Percentiles rank a stretch among this genome's conserved stretches.
phyloP scores from a whole-genome alignment of 2,329 filamentous ascomycete species.

The Aureobasidium sp. region DNA sequence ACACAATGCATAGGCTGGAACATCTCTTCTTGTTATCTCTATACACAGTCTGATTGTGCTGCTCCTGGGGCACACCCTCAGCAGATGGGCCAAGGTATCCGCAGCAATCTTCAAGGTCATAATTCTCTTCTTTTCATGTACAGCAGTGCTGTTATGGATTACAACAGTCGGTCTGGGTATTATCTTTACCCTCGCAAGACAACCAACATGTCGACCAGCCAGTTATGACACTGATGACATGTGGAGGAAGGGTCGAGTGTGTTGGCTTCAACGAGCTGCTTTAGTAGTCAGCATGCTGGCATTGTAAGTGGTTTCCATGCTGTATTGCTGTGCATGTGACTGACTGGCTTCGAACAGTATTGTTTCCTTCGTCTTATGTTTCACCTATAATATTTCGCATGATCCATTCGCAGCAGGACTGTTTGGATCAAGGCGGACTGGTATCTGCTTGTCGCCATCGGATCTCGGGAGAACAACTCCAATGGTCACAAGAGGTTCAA shows the following conservation, averaged over 20 bases:
- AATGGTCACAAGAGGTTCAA: not conserved
- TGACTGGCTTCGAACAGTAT: not conserved
- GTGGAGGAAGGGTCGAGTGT: not conserved
- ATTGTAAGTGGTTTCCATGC: not conserved
- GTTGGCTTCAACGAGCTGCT: not conserved
- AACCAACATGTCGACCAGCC: not conserved
- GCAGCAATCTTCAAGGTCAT: not conserved
- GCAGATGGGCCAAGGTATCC: not conserved
- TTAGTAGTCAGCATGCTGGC: not conserved
- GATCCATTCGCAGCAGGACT: conserved; percentile 1
- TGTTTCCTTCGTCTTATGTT: not conserved
- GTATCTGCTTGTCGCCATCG: not conserved
- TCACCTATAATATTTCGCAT: not conserved
- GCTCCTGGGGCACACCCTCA: not conserved
- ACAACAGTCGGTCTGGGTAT: not conserved
- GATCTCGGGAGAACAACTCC: not conserved
- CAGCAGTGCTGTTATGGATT: not conserved
- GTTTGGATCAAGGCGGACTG: not conserved
- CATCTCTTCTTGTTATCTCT: not conserved
- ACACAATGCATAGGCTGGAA: not conserved
- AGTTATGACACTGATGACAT: not conserved
- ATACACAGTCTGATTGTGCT: not conserved
- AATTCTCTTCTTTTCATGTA: not conserved
- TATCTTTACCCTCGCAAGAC: not conserved
- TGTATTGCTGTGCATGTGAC: not conserved